A percentile compares a stretch with the other conserved stretches of the same genome.
phyloP scores from a whole-genome alignment of 2,329 filamentous ascomycete species.

The Ceratocystis diversiconidia region DNA sequence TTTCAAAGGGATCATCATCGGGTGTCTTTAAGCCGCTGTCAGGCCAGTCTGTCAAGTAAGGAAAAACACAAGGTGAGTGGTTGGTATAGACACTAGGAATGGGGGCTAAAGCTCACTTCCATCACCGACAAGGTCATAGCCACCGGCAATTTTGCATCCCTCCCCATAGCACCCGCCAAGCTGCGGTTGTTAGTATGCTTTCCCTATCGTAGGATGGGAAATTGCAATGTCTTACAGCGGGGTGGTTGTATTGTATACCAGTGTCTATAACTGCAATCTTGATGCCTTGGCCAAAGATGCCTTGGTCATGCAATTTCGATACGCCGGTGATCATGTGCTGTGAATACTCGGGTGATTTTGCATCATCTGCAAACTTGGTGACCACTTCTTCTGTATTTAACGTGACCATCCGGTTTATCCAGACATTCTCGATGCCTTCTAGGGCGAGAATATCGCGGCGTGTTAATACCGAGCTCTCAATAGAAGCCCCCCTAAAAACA shows the following conservation, averaged over 20 bases:
- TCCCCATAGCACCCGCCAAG: conserved; percentile 29
- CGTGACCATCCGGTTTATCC: conserved; percentile 33
- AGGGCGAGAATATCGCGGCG: conserved; percentile 30
- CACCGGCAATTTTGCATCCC: conserved; percentile 28
- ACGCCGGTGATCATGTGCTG: conserved; percentile 31
- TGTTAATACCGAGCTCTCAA: conserved; percentile 34
- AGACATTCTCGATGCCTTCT: conserved; percentile 28
- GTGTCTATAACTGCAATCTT: conserved; percentile 30
- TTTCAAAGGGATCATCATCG: conserved; percentile 35
- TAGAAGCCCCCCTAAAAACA: conserved; percentile 40
- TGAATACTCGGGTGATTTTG: conserved; percentile 23
- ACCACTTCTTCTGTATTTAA: conserved; percentile 18
- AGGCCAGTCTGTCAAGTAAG: conserved; percentile 7
- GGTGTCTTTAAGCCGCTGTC: conserved; percentile 25
- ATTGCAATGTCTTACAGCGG: conserved; percentile 13
- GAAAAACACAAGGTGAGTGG: not conserved
- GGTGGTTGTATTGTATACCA: conserved; percentile 29
- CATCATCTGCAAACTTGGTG: conserved; percentile 9
- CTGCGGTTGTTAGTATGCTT: conserved; percentile 19
- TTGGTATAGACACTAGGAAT: not conserved
- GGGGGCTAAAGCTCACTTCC: conserved; percentile 6
- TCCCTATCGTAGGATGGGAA: not conserved
- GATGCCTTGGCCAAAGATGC: conserved; percentile 28
- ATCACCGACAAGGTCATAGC: conserved; percentile 28
- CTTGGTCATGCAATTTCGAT: conserved; percentile 26